Evolutionary conservation across 1,139 yeast genomes (phyloP), one percentile per base, ranked within the genome.

Genomic region (Debaryomyces coudertii): DNA sequence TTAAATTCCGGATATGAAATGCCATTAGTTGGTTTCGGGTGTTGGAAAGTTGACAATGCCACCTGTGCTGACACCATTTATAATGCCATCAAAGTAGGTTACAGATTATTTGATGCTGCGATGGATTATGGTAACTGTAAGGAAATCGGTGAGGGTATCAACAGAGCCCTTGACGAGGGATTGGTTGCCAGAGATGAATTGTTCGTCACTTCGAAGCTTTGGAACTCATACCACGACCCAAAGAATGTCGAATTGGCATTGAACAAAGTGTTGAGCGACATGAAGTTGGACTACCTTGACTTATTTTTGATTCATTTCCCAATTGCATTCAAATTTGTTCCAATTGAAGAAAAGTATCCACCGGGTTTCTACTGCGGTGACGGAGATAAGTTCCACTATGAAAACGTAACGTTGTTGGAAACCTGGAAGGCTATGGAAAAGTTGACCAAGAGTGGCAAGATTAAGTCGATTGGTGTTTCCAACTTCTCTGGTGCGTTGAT

Each of bases 361-460:
- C 83, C 93, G 37, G 85, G 82, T 12, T 79, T 85, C 63, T 83
- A 83, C 71, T 77, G 84, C 57, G 90, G 90, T 47, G 76, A 73
- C 44, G 83, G 80, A 52, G 69, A 72, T 52, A 76, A 77, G 28
- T 73, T 83, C 62, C 73, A 71, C 52, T 82, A 80, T 58, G 93
- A 83, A 61, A 72, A 84, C 47, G 87, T 87, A 39, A 89, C 96
- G 50, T 62, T 88, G 51, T 61, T 80, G 47, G 90, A 83, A 55
- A 90, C 97, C 42, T 90, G 93, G 87, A 79, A 73, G 53, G 96
- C 92, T 7, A 58, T 86, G 69, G 96, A 89, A 69, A 70, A 74
- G 53, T 70, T 83, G 50, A 70, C 69, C 46, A 67, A 73, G 43
- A 73, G 71, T 40, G 92, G 92, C n/a, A 75, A 82, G 59, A 81